Evolutionary conservation across 768 basidiomycete species (phyloP), one percentile per base, ranked within the genome.

Genomic region (Rhizopogon vesiculosus): DNA sequence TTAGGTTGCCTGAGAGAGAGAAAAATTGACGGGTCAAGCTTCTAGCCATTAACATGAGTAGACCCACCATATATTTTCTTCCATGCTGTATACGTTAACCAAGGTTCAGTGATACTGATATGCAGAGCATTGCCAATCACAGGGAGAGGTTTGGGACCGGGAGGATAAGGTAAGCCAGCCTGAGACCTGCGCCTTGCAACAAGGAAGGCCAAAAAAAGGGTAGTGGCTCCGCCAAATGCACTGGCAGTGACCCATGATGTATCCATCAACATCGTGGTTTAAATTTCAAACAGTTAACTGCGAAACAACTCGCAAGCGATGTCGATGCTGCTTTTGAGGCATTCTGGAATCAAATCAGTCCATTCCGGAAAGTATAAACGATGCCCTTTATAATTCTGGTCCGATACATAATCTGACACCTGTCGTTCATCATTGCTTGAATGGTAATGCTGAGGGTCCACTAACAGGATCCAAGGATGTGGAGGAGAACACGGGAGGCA

Each of bases 31-130:
- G 12, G 12, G 31, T 33, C 12, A 31, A 19, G 18, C 19, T 9
- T 13, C 18, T 35, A 5, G 19, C 18, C 31, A 35, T 18, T 7
- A 35, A 13, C 7, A 19, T 19, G 19, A 35, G 33, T 12, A 48
- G 19, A 58, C 68, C 5, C 44, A 73, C 72, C 72, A 33, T 71
- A 70, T 22, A 40, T 18, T 45, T 62, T 57, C 38, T 62, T 62
- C 72, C 72, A 74, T 25, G 68, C 62, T 22, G 44, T 33, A 31
- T 66, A 74, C 0, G 68, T 66, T 46, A 71, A 18, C 72, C 71
- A 73, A 10, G 69, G 69, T 15, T 60, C 57, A 8, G 40, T 38
- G 18, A 56, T 59, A 28, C 67, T 65, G 22, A 71, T 59, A 42
- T 65, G 58, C 44, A 64, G 55, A 25, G 61, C 56, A 31, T 56